phyloP scores from a whole-genome alignment of 495 filamentous ascomycete genomes.

The Xylaria scruposa region DNA sequence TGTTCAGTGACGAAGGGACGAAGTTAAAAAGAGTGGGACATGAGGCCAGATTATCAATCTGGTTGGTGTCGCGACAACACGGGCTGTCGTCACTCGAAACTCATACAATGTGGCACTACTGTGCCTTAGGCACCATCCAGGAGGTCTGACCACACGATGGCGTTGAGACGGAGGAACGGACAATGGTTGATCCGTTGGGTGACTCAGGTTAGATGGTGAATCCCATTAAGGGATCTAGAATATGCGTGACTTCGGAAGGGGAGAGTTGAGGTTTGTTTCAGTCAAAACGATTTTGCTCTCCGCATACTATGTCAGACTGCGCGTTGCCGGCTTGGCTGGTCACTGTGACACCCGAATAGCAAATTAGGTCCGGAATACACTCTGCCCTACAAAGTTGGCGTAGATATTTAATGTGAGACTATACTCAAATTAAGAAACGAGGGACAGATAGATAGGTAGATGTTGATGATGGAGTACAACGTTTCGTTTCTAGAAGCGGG shows the following conservation, averaged over 20 bases:
- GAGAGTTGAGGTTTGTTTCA: background rate
- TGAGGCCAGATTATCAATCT: conserved; percentile 16
- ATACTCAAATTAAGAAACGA: background rate
- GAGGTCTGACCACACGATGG: background rate
- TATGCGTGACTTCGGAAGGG: conserved; percentile 4
- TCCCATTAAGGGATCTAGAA: conserved; percentile 2
- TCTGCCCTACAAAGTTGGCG: background rate
- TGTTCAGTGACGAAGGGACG: conserved; percentile 5
- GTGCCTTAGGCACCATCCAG: conserved; percentile 10
- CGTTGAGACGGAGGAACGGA: background rate
- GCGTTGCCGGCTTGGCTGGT: background rate
- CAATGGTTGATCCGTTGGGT: background rate
- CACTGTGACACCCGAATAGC: background rate
- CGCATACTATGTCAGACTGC: background rate
- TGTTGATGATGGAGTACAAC: conserved; percentile 7
- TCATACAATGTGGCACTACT: background rate
- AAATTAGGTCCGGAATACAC: background rate
- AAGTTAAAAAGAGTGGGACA: conserved; percentile 18
- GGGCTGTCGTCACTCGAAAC: conserved; percentile 4
- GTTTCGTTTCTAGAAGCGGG: conserved; percentile 7
- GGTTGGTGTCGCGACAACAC: conserved; percentile 15
- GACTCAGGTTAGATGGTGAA: background rate
- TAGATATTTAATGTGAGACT: background rate
- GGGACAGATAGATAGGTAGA: background rate
- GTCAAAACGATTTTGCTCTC: conserved; percentile 2